Evolutionary conservation across 331 rosid species (phyloP).

Genomic region (Prunus yedoensis): DNA sequence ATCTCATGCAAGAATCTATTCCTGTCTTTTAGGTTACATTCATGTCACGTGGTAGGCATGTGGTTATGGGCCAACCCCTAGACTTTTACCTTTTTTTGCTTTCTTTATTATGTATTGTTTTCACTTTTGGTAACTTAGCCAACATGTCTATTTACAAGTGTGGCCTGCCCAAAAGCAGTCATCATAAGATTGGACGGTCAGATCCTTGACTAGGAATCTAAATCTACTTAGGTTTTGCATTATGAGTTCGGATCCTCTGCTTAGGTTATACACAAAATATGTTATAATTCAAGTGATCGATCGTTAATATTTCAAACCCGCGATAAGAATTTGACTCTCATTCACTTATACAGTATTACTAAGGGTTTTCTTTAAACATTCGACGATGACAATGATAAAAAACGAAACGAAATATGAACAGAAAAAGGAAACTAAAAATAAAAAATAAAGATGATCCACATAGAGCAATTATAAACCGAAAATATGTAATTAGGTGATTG

Average conservation of each 20-base stretch:
- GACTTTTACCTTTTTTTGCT: not conserved
- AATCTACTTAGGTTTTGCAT: not conserved
- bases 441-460: not conserved
- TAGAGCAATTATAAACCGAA: slow-evolving; percentile 17
- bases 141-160: not conserved
- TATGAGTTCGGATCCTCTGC: not conserved
- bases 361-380: not conserved
- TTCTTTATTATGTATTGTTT: not conserved
- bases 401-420: not conserved
- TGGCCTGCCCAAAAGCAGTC: not conserved
- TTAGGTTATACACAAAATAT: too few species aligned
- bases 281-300: too few species aligned
- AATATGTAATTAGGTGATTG: slow-evolving; percentile 5
- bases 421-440: too few species aligned
- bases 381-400: not conserved
- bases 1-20: not conserved
- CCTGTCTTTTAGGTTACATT: slow-evolving; percentile 7
- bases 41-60: slow-evolving; percentile 16
- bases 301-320: not conserved
- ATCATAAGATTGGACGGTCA: not conserved
- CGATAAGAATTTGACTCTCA: not conserved
- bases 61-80: not conserved
- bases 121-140: not conserved
- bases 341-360: not conserved
- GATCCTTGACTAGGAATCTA: not conserved